These are phyloP conservation scores for Leishmania martiniquensis DNA, from an alignment of 208 protist genomes.

Conservation along the genomic window DNA sequence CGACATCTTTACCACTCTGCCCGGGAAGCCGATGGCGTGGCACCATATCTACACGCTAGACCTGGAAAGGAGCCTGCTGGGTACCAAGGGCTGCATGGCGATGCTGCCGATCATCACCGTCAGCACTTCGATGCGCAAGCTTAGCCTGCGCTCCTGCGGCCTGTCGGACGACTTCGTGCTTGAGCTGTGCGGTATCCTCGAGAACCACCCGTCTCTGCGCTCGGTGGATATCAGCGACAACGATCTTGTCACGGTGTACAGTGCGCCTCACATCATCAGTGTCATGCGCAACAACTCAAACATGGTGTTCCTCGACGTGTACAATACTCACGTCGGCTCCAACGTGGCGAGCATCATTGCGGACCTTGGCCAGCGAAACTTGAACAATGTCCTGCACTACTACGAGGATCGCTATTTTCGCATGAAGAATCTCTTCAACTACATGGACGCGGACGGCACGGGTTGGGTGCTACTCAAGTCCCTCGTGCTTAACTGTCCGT, in stretches of 20 bases:
- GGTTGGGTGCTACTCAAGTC: conserved; percentile 81
- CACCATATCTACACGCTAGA: conserved; percentile 73
- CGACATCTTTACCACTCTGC: conserved; percentile 50
- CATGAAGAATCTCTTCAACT: conserved; percentile 85
- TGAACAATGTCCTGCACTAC: conserved; percentile 64
- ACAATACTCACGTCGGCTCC: conserved; percentile 69
- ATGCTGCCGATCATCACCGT: conserved; percentile 74
- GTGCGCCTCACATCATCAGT: conserved; percentile 63
- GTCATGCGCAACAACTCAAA: conserved; percentile 77
- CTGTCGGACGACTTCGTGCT: conserved; percentile 76
- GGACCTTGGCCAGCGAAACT: conserved; percentile 55
- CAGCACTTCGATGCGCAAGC: conserved; percentile 70
- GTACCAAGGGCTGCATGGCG: conserved; percentile 79
- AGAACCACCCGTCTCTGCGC: conserved; percentile 69
- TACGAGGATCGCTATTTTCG: conserved; percentile 83
- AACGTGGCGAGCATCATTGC: conserved; percentile 77
- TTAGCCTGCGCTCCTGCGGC: conserved; percentile 62
- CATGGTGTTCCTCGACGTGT: conserved; percentile 66
- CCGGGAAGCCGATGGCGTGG: conserved; percentile 64
- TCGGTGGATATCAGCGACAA: conserved; percentile 79
- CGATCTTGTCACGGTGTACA: conserved; percentile 76
- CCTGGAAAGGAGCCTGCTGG: conserved; percentile 51
- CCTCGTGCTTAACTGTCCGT: conserved; percentile 72
- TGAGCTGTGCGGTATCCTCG: conserved; percentile 56
- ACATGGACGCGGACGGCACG: conserved; percentile 71